A percentile compares a stretch with the other conserved stretches of the same genome.
These are phyloP conservation scores for Aureobasidium leucospermi DNA, from an alignment of 2,329 filamentous ascomycete genomes.

Conservation along the genomic window DNA sequence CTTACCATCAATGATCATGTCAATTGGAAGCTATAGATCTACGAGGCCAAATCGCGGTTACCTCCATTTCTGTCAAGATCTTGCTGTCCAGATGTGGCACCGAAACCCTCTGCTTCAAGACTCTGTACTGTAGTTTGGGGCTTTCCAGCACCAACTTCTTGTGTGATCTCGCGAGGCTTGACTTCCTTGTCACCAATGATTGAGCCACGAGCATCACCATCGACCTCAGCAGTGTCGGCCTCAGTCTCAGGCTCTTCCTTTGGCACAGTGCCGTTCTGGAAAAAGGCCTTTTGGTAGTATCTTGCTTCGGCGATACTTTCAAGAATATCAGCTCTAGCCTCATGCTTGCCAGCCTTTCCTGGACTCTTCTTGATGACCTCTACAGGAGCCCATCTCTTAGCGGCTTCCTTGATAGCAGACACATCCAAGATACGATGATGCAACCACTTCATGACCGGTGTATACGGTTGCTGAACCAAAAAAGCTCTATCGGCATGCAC, in stretches of 20 bases:
- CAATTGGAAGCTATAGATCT: neutral
- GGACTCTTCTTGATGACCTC: slow-evolving; percentile 57
- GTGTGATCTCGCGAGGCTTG: slow-evolving; percentile 49
- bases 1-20: neutral
- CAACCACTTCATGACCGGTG: slow-evolving; percentile 63
- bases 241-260: neutral
- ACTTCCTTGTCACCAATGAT: slow-evolving; percentile 46
- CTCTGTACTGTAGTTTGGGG: neutral
- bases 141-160: slow-evolving; percentile 27
- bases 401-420: slow-evolving; percentile 85
- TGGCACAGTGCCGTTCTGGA: slow-evolving; percentile 31
- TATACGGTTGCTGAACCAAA: slow-evolving; percentile 66
- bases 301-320: slow-evolving; percentile 90
- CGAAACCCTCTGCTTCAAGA: neutral
- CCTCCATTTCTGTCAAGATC: neutral
- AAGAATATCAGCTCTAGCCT: slow-evolving; percentile 81
- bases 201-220: slow-evolving; percentile 36
- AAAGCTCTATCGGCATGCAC: slow-evolving; percentile 87
- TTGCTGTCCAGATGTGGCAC: neutral
- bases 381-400: slow-evolving; percentile 67
- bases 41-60: neutral
- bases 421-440: slow-evolving; percentile 91
- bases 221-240: neutral
- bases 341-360: slow-evolving; percentile 67
- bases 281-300: slow-evolving; percentile 70